Conservation (phyloP, 2,329 filamentous ascomycete species). For the Microdochium bolleyi region DNA sequence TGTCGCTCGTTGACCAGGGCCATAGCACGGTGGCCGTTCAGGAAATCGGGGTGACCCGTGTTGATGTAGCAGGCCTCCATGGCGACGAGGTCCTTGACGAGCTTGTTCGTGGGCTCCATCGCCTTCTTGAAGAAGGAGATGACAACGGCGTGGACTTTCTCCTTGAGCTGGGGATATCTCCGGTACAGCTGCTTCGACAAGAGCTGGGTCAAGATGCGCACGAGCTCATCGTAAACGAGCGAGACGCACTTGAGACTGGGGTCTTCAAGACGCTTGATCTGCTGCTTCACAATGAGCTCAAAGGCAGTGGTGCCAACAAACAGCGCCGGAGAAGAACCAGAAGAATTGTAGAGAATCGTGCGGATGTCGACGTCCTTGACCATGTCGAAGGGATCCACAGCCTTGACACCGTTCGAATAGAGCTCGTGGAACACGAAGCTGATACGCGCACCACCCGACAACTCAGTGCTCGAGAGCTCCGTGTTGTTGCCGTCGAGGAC, state of each 20-base stretch:
- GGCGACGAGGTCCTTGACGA: conserved; percentile 82
- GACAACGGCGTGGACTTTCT: conserved; percentile 91
- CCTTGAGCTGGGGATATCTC: conserved; percentile 88
- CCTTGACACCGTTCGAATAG: conserved; percentile 95
- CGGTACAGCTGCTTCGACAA: conserved; percentile 85
- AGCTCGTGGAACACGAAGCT: conserved; percentile 99
- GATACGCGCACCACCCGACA: conserved; percentile 95
- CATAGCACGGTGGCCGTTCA: conserved; percentile 96
- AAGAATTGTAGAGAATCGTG: conserved; percentile 96
- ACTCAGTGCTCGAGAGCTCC: conserved; percentile 86
- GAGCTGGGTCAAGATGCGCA: conserved; percentile 87
- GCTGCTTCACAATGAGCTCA: conserved; percentile 96
- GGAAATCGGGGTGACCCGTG: conserved; percentile 94
- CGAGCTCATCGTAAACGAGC: conserved; percentile 92
- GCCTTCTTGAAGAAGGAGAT: conserved; percentile 96
- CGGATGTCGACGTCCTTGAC: conserved; percentile 98
- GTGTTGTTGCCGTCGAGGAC: conserved; percentile 95
- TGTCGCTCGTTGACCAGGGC: conserved; percentile 94
- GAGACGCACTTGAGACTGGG: conserved; percentile 97
- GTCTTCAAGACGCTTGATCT: conserved; percentile 94
- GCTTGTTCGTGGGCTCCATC: conserved; percentile 97
- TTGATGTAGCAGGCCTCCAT: conserved; percentile 99
- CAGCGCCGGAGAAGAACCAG: conserved; percentile 91
- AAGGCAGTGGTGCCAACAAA: conserved; percentile 99
- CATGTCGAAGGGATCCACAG: conserved; percentile 92